Evolutionary conservation across 345 rosid genomes (phyloP).

Genomic region (Populus pruinosa): DNA sequence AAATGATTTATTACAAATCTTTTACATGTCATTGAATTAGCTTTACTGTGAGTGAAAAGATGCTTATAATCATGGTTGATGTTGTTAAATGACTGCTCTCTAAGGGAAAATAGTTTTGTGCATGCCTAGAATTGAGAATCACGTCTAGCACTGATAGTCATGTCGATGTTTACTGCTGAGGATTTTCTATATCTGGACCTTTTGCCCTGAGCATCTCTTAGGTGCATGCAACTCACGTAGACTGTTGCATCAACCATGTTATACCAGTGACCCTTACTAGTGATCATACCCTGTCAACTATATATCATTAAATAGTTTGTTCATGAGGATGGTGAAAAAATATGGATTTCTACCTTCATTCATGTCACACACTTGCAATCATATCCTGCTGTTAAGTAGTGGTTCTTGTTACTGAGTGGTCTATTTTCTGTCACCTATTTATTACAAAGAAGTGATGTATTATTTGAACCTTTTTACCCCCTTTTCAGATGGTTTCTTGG

Average conservation of each 20-base stretch:
- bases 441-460: neutral
- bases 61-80: too few species aligned
- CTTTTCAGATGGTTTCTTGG: slow-evolving; percentile 63
- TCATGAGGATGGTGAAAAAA: neutral
- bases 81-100: too few species aligned
- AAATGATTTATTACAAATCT: too few species aligned
- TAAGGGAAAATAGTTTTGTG: too few species aligned
- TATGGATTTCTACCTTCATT: neutral
- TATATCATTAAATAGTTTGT: too few species aligned
- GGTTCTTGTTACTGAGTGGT: neutral
- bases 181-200: too few species aligned
- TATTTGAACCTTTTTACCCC: neutral
- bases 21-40: too few species aligned
- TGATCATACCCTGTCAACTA: neutral
- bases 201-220: too few species aligned
- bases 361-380: neutral
- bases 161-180: too few species aligned
- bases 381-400: neutral
- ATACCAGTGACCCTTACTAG: neutral
- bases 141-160: too few species aligned
- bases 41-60: too few species aligned
- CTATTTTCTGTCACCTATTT: neutral
- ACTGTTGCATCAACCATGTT: neutral
- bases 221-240: neutral
- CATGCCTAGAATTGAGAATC: too few species aligned